phyloP scores from a whole-genome alignment of 139 green algal species.

The Parachlorella kessleri region DNA sequence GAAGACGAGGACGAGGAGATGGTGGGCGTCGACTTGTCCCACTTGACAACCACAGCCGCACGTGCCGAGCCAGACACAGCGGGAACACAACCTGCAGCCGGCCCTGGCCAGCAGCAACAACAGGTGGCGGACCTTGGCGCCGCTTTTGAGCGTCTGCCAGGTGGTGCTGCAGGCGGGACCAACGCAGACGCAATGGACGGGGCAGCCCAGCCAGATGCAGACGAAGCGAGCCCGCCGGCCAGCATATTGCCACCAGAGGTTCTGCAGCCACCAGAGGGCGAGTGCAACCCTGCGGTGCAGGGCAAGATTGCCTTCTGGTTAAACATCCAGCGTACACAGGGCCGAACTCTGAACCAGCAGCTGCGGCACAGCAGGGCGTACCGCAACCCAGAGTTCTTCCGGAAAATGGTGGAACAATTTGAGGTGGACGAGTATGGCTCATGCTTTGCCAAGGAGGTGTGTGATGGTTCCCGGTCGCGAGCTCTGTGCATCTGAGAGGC shows the following conservation, averaged over 20 bases:
- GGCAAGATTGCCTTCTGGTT: slow-evolving; percentile 19
- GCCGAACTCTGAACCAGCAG: slow-evolving; percentile 15
- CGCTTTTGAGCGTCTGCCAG: too few relatives aligned
- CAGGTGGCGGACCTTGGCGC: background rate
- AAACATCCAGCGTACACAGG: slow-evolving; percentile 20
- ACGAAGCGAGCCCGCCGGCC: too few relatives aligned
- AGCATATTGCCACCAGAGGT: slow-evolving; percentile 27
- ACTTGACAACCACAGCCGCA: slow-evolving; percentile 1
- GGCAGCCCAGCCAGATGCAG: too few relatives aligned
- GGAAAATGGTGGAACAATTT: slow-evolving; percentile 70
- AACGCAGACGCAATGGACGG: too few relatives aligned
- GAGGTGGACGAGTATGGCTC: slow-evolving; percentile 65
- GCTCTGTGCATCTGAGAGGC: too few relatives aligned
- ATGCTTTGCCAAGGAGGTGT: slow-evolving; percentile 48
- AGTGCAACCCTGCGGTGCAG: slow-evolving; percentile 14
- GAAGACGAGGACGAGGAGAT: background rate
- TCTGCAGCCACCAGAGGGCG: slow-evolving; percentile 9
- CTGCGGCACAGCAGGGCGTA: slow-evolving; percentile 43
- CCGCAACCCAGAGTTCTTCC: slow-evolving; percentile 76
- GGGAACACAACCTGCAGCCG: background rate
- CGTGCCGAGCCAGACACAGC: background rate
- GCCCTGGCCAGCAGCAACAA: background rate
- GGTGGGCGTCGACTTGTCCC: slow-evolving; percentile 18
- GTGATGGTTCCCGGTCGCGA: slow-evolving; percentile 17
- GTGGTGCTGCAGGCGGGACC: too few relatives aligned